Evolutionary conservation across 345 rosid species (phyloP), one percentile per base, ranked within the genome.

Genomic region (Aquilaria yunnanensis): DNA sequence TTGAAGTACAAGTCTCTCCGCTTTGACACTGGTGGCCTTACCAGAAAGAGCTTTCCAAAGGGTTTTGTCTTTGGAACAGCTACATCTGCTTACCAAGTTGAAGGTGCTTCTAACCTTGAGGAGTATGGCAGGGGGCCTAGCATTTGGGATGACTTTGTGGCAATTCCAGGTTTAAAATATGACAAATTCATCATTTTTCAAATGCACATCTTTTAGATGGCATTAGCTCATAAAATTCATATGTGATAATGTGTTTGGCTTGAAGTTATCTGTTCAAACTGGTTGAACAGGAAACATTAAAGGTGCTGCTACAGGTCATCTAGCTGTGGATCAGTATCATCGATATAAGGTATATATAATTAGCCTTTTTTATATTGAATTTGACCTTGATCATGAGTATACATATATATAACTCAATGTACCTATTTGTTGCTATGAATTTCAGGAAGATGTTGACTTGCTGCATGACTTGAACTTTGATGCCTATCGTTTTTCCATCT

Each of bases 401-500:
- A 23, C 23, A 23, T n/a, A 37, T 37, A 9, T 23, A 37, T 37
- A 4, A 37, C 5, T 37, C 43, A 37, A 37, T 23, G 1, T 23
- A 23, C 23, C 23, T 23, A 23, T 23, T 23, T 3, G 43, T 3
- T 37, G 43, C 7, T 37, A 37, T 37, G 43, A 37, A 37, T 37
- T 47, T 12, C 77, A 86, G 93, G 82, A 72, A 45, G 93, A 86
- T 69, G 56, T 82, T 3, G 78, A 82, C 56, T 65, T 87, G 31
- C 69, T 87, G 90, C 67, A 61, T 11, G 67, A 63, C 29, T 59
- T 87, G 41, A 87, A 87, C 68, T 87, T 87, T 47, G 90, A 84
- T 61, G 94, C 86, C 1, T 87, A 84, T 69, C 68, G 90, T 7
- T 84, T 87, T 77, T 87, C 94, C 1, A 87, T 87, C 67, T 84